Conservation (phyloP, 306 rosid genomes). For the Trifolium subterraneum region DNA sequence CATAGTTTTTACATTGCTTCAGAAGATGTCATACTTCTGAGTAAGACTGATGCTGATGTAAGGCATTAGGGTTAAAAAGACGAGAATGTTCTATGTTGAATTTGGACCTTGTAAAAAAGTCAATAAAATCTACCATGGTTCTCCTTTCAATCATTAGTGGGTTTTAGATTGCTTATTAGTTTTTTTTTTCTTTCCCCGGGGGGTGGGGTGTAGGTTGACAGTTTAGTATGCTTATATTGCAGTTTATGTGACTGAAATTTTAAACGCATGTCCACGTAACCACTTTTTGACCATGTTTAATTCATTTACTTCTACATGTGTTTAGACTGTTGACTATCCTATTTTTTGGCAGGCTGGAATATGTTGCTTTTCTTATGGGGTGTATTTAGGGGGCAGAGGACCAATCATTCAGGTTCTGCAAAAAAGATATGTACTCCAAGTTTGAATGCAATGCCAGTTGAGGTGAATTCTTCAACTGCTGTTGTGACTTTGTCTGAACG, state of each 20-base stretch:
- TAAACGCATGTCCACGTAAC: conserved; percentile 14
- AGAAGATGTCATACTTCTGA: conserved; percentile 32
- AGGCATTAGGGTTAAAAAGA: conserved; percentile 24
- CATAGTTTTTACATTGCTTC: conserved; percentile 33
- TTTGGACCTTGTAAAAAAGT: conserved; percentile 5
- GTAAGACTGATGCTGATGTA: conserved; percentile 25
- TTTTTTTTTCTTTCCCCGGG: not conserved
- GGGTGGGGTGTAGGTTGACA: not conserved
- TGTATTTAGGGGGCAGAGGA: conserved; percentile 75
- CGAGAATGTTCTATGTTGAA: not conserved
- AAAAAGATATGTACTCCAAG: conserved; percentile 56
- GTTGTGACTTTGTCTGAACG: conserved; percentile 54
- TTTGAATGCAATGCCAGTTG: conserved; percentile 49
- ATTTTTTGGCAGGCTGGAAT: conserved; percentile 85
- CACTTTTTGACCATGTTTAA: conserved; percentile 7
- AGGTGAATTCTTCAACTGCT: conserved; percentile 56
- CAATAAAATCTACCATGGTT: conserved; percentile 23
- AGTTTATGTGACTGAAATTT: not conserved
- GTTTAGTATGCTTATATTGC: conserved; percentile 24
- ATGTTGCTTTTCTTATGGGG: conserved; percentile 95
- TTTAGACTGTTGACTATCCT: conserved; percentile 29
- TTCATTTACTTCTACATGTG: not conserved
- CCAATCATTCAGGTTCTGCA: conserved; percentile 56
- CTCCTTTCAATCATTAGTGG: conserved; percentile 9
- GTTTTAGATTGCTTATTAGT: conserved; percentile 20